These are phyloP conservation scores for Neurospora sp. DNA, from an alignment of 495 filamentous ascomycete species.

Conservation along the genomic window DNA sequence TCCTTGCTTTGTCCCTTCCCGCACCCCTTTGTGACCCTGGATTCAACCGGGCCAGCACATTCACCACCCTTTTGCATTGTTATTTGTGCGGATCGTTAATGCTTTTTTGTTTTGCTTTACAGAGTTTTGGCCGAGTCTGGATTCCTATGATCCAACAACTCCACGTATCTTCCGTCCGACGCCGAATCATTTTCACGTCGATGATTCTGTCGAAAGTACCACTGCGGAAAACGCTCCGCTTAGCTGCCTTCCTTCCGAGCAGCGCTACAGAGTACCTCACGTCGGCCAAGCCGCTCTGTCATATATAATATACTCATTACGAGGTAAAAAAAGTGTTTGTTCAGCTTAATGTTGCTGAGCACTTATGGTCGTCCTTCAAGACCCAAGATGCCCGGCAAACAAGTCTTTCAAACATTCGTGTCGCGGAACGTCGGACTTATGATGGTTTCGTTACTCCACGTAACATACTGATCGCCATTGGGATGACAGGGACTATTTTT, in stretches of 20 bases:
- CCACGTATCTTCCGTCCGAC: background rate
- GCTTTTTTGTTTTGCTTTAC: conserved; percentile 3
- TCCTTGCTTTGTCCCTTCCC: background rate
- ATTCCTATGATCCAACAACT: conserved; percentile 27
- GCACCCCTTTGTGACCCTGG: background rate
- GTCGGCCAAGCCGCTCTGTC: background rate
- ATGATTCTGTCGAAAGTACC: background rate
- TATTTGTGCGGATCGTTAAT: background rate
- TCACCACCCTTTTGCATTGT: background rate
- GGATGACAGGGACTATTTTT: background rate
- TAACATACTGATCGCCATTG: background rate
- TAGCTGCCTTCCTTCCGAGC: background rate
- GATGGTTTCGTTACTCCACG: background rate
- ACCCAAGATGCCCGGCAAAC: background rate
- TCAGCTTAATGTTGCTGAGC: background rate
- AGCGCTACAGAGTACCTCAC: background rate
- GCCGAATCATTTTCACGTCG: background rate
- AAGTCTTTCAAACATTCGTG: background rate
- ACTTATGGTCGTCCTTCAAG: background rate
- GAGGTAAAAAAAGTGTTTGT: background rate
- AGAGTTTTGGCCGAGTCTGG: conserved; percentile 40
- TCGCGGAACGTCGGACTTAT: background rate
- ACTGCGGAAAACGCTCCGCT: background rate
- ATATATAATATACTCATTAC: background rate
- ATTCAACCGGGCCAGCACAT: background rate